These are phyloP conservation scores for Domatiomyces catenatus DNA, from an alignment of 2,329 filamentous ascomycete species.

Conservation along the genomic window DNA sequence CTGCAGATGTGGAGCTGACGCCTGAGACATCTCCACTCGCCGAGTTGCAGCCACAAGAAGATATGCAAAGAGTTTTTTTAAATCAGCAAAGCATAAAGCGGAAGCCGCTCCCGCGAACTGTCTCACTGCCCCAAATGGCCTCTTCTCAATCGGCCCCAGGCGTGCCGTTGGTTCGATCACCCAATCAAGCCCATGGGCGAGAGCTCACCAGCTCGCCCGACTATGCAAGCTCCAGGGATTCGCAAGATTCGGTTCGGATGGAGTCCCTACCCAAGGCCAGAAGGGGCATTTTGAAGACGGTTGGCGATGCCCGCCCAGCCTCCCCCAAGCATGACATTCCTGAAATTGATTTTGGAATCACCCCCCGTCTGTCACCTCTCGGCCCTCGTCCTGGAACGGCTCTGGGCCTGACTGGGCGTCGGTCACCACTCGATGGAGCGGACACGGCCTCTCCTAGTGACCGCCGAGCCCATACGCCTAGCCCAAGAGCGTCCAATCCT, in stretches of 20 bases:
- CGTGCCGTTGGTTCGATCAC: slow-evolving; percentile 19
- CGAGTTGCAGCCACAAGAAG: slow-evolving; percentile 4
- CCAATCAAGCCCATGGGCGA: slow-evolving; percentile 37
- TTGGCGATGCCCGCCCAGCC: slow-evolving; percentile 32
- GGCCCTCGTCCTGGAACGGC: slow-evolving; percentile 41
- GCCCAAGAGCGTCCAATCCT: neutral
- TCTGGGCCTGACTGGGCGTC: slow-evolving; percentile 28
- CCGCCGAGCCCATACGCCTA: neutral
- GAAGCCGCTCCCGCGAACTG: slow-evolving; percentile 36
- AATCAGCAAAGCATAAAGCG: slow-evolving; percentile 31
- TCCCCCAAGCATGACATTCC: slow-evolving; percentile 39
- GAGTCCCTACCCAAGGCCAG: slow-evolving; percentile 43
- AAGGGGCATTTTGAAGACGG: slow-evolving; percentile 64
- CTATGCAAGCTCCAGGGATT: slow-evolving; percentile 56
- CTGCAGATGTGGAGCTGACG: neutral
- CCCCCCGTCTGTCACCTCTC: slow-evolving; percentile 39
- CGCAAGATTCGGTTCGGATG: slow-evolving; percentile 22
- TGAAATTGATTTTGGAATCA: slow-evolving; percentile 66
- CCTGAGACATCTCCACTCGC: slow-evolving; percentile 7
- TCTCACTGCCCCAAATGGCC: slow-evolving; percentile 1
- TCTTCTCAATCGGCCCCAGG: slow-evolving; percentile 19
- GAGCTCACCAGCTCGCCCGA: slow-evolving; percentile 54
- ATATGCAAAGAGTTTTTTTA: slow-evolving; percentile 8
- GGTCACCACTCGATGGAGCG: slow-evolving; percentile 8
- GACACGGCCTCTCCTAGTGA: slow-evolving; percentile 5